These are phyloP conservation scores for Hymenochaete sp. DNA, from an alignment of 1,284 basidiomycete genomes.

Conservation along the genomic window DNA sequence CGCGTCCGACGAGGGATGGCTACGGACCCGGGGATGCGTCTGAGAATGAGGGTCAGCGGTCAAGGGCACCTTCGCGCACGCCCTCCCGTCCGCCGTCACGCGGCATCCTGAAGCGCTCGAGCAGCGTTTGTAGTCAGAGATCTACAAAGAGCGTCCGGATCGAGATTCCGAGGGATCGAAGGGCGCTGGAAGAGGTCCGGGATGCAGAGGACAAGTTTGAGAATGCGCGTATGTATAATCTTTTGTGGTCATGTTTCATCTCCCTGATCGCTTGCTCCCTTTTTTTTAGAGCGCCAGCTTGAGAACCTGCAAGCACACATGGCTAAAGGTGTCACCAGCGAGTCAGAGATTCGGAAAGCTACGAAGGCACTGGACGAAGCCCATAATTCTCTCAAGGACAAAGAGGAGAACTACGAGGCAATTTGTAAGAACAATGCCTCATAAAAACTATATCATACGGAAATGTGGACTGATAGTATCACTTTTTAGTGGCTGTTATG, in stretches of 20 bases:
- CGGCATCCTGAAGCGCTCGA: conserved; percentile 17
- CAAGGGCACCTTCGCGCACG: conserved; percentile 10
- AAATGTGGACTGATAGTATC: not conserved
- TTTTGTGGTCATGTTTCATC: not conserved
- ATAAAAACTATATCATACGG: too few relatives aligned
- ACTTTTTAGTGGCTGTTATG: conserved; percentile 7
- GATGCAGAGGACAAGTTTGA: conserved; percentile 15
- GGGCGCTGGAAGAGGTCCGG: conserved; percentile 15
- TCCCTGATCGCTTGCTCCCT: not conserved
- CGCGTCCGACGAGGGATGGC: conserved; percentile 11
- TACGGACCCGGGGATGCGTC: conserved; percentile 12
- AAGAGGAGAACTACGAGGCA: conserved; percentile 5
- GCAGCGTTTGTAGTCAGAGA: conserved; percentile 15
- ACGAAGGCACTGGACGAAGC: conserved; percentile 12
- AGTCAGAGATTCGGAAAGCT: conserved; percentile 12
- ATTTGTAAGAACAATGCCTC: too few relatives aligned
- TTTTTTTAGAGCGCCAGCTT: conserved; percentile 1
- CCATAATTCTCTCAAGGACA: conserved; percentile 6
- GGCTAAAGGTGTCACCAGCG: not conserved
- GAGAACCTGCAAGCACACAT: conserved; percentile 2
- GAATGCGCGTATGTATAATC: conserved; percentile 5
- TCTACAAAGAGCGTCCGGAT: conserved; percentile 17
- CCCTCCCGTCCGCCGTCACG: conserved; percentile 14
- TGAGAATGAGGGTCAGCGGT: conserved; percentile 3
- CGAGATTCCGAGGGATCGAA: conserved; percentile 14